phyloP scores from a whole-genome alignment of 345 rosid genomes.

The Linum lewisii region DNA sequence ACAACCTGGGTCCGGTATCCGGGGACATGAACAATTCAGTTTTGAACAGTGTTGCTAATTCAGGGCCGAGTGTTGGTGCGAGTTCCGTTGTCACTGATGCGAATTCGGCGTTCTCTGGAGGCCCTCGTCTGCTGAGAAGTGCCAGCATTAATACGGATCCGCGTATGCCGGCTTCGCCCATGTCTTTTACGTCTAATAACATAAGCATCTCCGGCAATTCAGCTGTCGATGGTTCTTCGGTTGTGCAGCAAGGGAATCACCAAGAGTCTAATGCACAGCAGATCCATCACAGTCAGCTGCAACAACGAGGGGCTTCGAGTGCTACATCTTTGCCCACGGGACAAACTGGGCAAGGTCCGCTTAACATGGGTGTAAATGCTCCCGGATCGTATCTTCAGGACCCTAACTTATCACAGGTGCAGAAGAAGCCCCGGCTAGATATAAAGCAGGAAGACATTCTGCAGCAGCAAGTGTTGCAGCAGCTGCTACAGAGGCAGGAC shows the following conservation, averaged over 20 bases:
- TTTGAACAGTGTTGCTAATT: constrained; percentile 75
- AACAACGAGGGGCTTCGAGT: constrained; percentile 63
- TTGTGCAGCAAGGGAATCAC: constrained; percentile 55
- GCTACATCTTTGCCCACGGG: constrained; percentile 58
- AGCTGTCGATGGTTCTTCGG: constrained; percentile 71
- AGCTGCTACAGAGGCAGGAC: constrained; percentile 80
- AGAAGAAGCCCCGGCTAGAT: constrained; percentile 75
- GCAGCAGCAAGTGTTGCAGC: constrained; percentile 75
- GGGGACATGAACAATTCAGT: constrained; percentile 73
- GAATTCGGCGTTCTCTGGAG: constrained; percentile 82
- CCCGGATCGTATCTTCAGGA: constrained; percentile 71
- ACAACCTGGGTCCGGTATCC: constrained; percentile 60
- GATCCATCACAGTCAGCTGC: constrained; percentile 45
- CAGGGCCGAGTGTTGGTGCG: constrained; percentile 91
- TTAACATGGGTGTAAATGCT: constrained; percentile 48
- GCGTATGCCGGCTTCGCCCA: constrained; percentile 92
- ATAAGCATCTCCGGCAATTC: constrained; percentile 84
- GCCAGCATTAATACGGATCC: constrained; percentile 91
- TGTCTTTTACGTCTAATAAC: constrained; percentile 92
- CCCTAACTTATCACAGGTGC: constrained; percentile 51
- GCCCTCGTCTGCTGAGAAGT: constrained; percentile 87
- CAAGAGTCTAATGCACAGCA: constrained; percentile 58
- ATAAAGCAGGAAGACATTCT: constrained; percentile 83
- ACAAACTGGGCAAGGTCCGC: constrained; percentile 51
- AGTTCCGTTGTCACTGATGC: constrained; percentile 95